These are phyloP conservation scores for Pestalotiopsis sp. DNA, from an alignment of 2,329 filamentous ascomycete genomes.

Conservation along the genomic window DNA sequence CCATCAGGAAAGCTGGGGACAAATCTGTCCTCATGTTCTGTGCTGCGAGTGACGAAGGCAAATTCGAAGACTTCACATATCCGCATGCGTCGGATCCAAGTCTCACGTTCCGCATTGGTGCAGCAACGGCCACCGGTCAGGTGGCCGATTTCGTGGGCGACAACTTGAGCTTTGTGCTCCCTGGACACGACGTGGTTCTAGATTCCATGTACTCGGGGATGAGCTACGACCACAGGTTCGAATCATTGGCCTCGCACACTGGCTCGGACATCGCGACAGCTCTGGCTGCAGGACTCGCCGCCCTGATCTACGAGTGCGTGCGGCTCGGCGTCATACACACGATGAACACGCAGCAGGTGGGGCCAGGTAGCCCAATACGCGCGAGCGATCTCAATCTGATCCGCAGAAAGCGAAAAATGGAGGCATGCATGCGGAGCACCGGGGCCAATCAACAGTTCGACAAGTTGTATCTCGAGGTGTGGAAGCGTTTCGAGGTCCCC, in stretches of 20 bases:
- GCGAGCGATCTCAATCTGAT: too few relatives aligned
- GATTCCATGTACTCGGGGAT: too few relatives aligned
- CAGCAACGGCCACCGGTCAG: background rate
- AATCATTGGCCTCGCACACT: background rate
- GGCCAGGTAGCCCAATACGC: too few relatives aligned
- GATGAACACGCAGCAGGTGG: too few relatives aligned
- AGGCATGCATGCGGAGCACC: too few relatives aligned
- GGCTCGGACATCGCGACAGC: background rate
- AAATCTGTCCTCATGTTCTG: background rate
- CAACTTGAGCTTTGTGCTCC: background rate
- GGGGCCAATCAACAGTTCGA: too few relatives aligned
- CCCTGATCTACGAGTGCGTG: background rate
- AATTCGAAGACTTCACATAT: background rate
- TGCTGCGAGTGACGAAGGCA: background rate
- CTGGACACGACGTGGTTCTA: background rate
- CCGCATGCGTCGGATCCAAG: background rate
- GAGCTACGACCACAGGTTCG: too few relatives aligned
- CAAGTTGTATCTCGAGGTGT: too few relatives aligned
- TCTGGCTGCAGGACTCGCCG: background rate
- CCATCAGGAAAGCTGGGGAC: background rate
- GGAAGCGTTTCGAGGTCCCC: too few relatives aligned
- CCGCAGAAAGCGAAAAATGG: too few relatives aligned
- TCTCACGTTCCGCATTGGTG: background rate
- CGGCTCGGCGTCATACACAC: background rate
- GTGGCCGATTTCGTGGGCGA: background rate